A percentile compares a stretch with the other conserved stretches of the same genome.
Evolutionary conservation across 441 rosid genomes (phyloP).

Genomic region (Aleurites moluccanus): DNA sequence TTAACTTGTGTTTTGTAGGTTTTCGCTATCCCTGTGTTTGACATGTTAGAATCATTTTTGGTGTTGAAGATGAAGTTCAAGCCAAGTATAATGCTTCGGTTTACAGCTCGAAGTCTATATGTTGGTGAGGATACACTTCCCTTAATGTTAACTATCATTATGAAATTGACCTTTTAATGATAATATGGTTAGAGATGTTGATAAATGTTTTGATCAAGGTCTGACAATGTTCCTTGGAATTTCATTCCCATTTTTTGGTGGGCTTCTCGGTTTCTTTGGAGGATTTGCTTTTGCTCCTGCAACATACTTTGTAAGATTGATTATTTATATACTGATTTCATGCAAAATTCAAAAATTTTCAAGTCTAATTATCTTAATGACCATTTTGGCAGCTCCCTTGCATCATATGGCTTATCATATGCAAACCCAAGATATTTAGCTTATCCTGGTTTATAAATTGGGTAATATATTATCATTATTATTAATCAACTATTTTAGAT

Average conservation of each 20-base stretch:
- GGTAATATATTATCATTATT: slow-evolving; percentile 36
- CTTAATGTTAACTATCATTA: no score
- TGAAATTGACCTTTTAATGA: no score
- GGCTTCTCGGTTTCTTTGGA: slow-evolving; percentile 83
- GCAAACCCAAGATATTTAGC: slow-evolving; percentile 67
- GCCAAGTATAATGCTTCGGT: slow-evolving; percentile 51
- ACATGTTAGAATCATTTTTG: slow-evolving; percentile 64
- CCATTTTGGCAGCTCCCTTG: slow-evolving; percentile 63
- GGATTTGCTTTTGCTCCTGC: slow-evolving; percentile 92
- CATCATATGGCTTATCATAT: slow-evolving; percentile 62
- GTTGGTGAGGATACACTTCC: slow-evolving; percentile 63
- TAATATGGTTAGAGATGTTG: no score
- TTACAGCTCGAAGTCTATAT: slow-evolving; percentile 46
- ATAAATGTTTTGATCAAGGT: no score
- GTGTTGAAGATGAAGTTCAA: slow-evolving; percentile 49
- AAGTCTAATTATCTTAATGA: not conserved
- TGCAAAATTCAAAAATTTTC: not conserved
- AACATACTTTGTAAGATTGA: slow-evolving; percentile 54
- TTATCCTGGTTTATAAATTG: slow-evolving; percentile 68
- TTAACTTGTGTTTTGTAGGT: slow-evolving; percentile 32
- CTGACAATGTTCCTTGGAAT: slow-evolving; percentile 65
- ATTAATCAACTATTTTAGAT: not conserved
- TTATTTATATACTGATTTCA: not conserved
- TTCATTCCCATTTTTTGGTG: slow-evolving; percentile 71
- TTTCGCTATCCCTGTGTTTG: slow-evolving; percentile 72